Percentiles rank a stretch among this genome's conserved stretches.
These are phyloP conservation scores for Suhomyces prunicola DNA, from an alignment of 805 yeast species.

Conservation along the genomic window DNA sequence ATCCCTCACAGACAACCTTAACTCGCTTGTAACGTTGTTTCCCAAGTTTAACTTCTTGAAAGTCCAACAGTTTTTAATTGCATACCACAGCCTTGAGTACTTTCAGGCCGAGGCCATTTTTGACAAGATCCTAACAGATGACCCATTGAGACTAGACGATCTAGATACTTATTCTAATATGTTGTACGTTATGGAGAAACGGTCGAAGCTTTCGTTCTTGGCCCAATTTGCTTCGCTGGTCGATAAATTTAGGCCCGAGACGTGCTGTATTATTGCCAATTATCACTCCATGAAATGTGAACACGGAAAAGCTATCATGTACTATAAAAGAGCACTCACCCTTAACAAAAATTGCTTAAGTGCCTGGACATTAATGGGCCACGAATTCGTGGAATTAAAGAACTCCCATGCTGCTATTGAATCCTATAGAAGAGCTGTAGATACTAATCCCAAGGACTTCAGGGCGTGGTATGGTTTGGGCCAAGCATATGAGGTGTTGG, in stretches of 20 bases:
- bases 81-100: constrained; percentile 84
- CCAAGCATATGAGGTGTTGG: constrained; percentile 94
- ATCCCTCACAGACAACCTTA: constrained; percentile 48
- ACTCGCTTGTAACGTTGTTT: constrained; percentile 49
- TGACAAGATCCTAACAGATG: constrained; percentile 66
- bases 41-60: constrained; percentile 74
- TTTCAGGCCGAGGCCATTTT: constrained; percentile 73
- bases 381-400: constrained; percentile 93
- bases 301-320: constrained; percentile 92
- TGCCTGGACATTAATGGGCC: constrained; percentile 99
- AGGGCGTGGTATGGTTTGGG: constrained; percentile 99
- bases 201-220: constrained; percentile 74
- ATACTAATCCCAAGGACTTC: constrained; percentile 82
- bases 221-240: constrained; percentile 83
- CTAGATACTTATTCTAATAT: constrained; percentile 93
- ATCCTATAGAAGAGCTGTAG: constrained; percentile 89
- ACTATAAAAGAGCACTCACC: constrained; percentile 84
- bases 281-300: constrained; percentile 88
- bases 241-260: constrained; percentile 87
- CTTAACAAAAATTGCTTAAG: constrained; percentile 75
- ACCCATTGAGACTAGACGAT: constrained; percentile 87
- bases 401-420: constrained; percentile 98
- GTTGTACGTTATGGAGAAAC: constrained; percentile 88
- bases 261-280: constrained; percentile 92
- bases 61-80: constrained; percentile 77